A percentile compares a stretch with the other conserved stretches of the same genome.
Conservation (phyloP, 306 rosid genomes). For the Psophocarpus tetragonolobus region DNA sequence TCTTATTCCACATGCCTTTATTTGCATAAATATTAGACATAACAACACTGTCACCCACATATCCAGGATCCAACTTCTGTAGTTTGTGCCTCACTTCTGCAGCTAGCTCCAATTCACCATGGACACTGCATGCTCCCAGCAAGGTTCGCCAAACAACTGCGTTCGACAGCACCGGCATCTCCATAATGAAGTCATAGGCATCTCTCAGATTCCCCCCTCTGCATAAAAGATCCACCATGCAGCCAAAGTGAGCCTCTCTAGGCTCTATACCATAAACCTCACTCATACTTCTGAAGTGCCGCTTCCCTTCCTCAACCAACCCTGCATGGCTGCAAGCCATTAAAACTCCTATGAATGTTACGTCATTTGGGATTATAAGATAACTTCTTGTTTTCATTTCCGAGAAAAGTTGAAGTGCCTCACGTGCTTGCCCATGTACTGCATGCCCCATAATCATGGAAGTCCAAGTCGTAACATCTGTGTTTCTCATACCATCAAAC, state of each 20-base stretch:
- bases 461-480: conserved; percentile 69
- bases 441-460: conserved; percentile 74
- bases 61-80: conserved; percentile 50
- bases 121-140: conserved; percentile 58
- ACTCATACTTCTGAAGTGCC: conserved; percentile 56
- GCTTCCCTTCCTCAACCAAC: conserved; percentile 63
- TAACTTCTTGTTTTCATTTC: conserved; percentile 16
- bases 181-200: conserved; percentile 51
- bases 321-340: conserved; percentile 81
- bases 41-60: conserved; percentile 60
- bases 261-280: conserved; percentile 49
- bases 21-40: conserved; percentile 65
- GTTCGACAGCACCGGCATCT: conserved; percentile 43
- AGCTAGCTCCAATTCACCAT: conserved; percentile 51
- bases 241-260: conserved; percentile 61
- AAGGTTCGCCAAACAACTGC: conserved; percentile 62
- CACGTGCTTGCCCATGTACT: conserved; percentile 51
- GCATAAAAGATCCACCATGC: conserved; percentile 74
- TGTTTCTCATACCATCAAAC: conserved; percentile 50
- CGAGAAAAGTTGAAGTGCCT: conserved; percentile 43
- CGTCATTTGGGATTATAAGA: conserved; percentile 43
- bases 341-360: conserved; percentile 65
- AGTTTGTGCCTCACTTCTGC: conserved; percentile 42
- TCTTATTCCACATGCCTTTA: conserved; percentile 61
- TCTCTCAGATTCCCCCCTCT: conserved; percentile 52